Evolutionary conservation across 2,329 filamentous ascomycete species (phyloP), one percentile per base, ranked within the genome.

Genomic region (Epicoccum nigrum): DNA sequence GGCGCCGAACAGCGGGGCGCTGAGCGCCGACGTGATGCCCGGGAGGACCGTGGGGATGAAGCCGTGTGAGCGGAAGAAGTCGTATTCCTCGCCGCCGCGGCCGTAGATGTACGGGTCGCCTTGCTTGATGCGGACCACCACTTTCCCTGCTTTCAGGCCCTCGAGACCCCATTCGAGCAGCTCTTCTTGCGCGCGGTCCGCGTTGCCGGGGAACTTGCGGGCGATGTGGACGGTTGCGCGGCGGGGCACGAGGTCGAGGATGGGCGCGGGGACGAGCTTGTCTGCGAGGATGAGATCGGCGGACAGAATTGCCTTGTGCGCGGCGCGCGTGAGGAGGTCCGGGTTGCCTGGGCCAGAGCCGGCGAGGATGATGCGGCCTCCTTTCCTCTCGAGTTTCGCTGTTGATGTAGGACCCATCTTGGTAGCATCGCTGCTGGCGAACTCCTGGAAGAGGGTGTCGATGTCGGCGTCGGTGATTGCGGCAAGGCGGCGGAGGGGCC

Each of bases 71-170:
- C 86, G 79, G 80, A 99, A 97, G 70, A 89, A 96, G 23, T 85
- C 83, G 31, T 91, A 90, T 72, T 99, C 94, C 72, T 99, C 94
- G 27, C 91, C 94, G 48, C 94, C 94, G 31, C 94, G 86, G 31
- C 94, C 94, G 74, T 97, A 99, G 31, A 99, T 84, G 74, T 96
- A 99, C 0, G 94, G 94, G 67, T 99, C 94, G 37, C 94, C 94
- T 72, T 99, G 94, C 77, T 99, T 99, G 35, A 99, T 80, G 3
- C 94, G 84, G 27, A 99, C 80, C 0, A 99, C 94, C 1, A 85
- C 89, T 70, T 89, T 86, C 11, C 94, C 94, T 16, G 80, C 77
- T 39, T 80, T 76, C 16, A 89, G 64, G 2, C 86, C 91, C 2
- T 84, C 83, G 2, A 96, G 79, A 0, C 91, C 94, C 63, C 90